Evolutionary conservation across 768 basidiomycete genomes (phyloP), one percentile per base, ranked within the genome.

Genomic region (Lentinus brumalis): DNA sequence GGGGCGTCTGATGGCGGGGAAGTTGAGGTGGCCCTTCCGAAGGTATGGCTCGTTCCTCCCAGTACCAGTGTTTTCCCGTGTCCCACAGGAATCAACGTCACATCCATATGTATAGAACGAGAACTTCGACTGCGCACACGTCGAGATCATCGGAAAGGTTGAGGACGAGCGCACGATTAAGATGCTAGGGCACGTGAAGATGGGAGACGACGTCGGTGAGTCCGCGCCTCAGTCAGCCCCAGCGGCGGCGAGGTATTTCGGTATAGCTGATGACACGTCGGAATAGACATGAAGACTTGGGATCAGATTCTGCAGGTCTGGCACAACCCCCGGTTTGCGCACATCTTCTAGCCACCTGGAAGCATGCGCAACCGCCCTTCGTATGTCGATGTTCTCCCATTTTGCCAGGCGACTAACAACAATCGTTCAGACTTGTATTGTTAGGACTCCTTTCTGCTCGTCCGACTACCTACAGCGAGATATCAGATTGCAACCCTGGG

Each of bases 1-100:
- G 79, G 86, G 61, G 83, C 89, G 0, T 79, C 80, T 46, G 92
- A 93, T 67, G 87, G 85, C 1, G 86, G 83, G 0, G 77, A 91
- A 68, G 84, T 89, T 5, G 75, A 73, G 21, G 73, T 88, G 18
- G 67, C 69, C 14, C 66, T 83, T 16, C 62, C 65, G 4, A 63
- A 70, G 58, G 86, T 86, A 18, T 42, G 62, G 46, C 10, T 9
- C n/a, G 2, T n/a, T n/a, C n/a, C n/a, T n/a, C n/a, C n/a, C n/a
- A n/a, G n/a, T n/a, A n/a, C n/a, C n/a, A n/a, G 38, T 29, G 5
- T 39, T 11, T 44, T 0, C 15, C 18, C 31, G 32, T 26, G 4
- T 30, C 29, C 2, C 38, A 26, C 18, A 32, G 31, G 3, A n/a
- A 2, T 2, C 21, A 26, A 26, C 21, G 5, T 8, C n/a, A 2